phyloP scores from a whole-genome alignment of 345 rosid genomes.

The Ceriops tagal region DNA sequence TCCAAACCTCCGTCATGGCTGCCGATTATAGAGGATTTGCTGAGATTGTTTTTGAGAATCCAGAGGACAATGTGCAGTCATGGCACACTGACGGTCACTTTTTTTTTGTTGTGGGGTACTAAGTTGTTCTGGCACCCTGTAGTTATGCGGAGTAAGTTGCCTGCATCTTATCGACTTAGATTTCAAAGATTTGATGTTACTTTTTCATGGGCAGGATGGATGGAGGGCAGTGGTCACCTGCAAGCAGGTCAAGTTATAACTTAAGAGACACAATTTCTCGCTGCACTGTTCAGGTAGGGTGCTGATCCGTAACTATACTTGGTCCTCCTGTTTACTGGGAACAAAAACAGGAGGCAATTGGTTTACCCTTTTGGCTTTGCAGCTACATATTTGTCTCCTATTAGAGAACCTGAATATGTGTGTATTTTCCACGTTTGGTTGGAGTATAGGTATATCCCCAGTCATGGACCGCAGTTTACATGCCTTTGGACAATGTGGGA shows the following conservation, averaged over 20 bases:
- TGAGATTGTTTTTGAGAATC: conserved; percentile 31
- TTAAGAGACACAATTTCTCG: conserved; percentile 31
- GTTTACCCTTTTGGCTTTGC: too few species aligned
- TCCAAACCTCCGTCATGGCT: conserved; percentile 31
- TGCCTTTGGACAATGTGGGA: conserved; percentile 72
- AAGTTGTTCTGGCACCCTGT: neutral
- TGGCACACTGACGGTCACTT: conserved; percentile 30
- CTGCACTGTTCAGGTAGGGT: conserved; percentile 30
- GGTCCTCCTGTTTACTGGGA: neutral
- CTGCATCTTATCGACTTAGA: neutral
- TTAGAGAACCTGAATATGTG: neutral
- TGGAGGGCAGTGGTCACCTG: conserved; percentile 35
- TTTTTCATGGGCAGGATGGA: conserved; percentile 27
- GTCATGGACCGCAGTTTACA: conserved; percentile 69
- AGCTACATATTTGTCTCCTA: neutral
- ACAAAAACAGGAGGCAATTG: neutral
- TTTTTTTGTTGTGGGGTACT: conserved; percentile 32
- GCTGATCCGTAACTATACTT: neutral
- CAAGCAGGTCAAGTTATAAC: conserved; percentile 24
- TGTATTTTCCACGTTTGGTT: conserved; percentile 4
- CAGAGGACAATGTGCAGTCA: conserved; percentile 26
- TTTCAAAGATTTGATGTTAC: neutral
- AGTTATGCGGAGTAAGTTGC: too few species aligned
- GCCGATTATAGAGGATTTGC: conserved; percentile 29
- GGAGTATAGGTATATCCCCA: conserved; percentile 55